Conservation (phyloP, 208 protist species). For the Leishmania mexicana region DNA sequence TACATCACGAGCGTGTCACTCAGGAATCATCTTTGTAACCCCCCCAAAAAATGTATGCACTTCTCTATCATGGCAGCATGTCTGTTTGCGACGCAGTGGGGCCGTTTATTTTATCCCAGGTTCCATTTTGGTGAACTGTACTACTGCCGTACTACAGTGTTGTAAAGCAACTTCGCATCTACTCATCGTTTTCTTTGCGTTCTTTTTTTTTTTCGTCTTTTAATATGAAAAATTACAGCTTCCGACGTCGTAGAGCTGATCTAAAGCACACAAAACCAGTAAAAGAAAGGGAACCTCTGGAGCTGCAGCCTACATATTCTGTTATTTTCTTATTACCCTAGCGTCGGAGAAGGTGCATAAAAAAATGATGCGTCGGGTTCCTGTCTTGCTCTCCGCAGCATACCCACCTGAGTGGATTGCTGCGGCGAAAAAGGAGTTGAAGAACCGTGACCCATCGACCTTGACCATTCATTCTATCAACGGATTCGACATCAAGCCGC, state of each 20-base stretch:
- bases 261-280: neutral
- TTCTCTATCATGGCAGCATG: neutral
- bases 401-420: conserved; percentile 69
- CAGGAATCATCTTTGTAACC: neutral
- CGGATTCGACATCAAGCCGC: conserved; percentile 89
- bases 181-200: neutral
- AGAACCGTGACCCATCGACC: conserved; percentile 48
- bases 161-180: neutral
- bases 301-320: neutral
- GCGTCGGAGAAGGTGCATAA: neutral
- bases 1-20: neutral
- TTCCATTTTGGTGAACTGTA: neutral
- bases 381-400: conserved; percentile 37
- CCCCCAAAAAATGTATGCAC: neutral
- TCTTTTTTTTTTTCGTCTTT: neutral
- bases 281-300: neutral
- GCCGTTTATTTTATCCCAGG: neutral
- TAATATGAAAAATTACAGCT: neutral
- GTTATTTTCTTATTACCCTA: neutral
- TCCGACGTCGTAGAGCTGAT: neutral
- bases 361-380: conserved; percentile 70
- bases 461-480: conserved; percentile 66
- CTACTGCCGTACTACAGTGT: neutral
- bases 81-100: neutral
- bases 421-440: conserved; percentile 85